Conservation (phyloP, 139 green algal species). For the Marvania coccoides region DNA sequence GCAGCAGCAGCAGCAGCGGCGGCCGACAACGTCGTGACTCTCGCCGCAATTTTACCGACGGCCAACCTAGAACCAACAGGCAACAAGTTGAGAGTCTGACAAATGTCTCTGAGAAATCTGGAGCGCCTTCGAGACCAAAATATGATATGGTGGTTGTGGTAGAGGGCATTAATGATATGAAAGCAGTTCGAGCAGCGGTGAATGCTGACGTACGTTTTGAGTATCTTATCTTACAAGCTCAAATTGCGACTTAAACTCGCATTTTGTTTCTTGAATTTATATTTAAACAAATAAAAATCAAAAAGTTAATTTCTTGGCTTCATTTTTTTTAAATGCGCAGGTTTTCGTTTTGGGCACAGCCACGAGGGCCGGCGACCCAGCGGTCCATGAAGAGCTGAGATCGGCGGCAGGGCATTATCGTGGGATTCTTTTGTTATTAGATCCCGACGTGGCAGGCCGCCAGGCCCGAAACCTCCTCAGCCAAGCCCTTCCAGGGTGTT, state of each 20-base stretch:
- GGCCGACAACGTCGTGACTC: background rate
- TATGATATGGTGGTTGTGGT: slow-evolving; percentile 18
- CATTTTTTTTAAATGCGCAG: background rate
- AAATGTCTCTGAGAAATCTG: background rate
- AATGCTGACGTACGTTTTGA: background rate
- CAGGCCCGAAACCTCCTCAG: slow-evolving; percentile 25
- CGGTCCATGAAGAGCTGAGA: background rate
- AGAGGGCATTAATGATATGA: slow-evolving; percentile 25
- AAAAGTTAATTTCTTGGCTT: background rate
- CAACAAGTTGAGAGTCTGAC: too few relatives aligned
- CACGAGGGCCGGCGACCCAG: background rate
- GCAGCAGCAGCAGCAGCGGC: slow-evolving; percentile 5
- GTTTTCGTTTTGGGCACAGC: slow-evolving; percentile 7
- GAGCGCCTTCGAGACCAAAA: background rate
- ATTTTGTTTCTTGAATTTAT: too few relatives aligned
- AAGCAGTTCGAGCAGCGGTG: background rate
- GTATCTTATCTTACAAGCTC: too few relatives aligned
- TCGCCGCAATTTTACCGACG: too few relatives aligned
- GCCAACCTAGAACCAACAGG: too few relatives aligned
- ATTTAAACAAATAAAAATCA: too few relatives aligned
- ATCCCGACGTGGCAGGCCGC: slow-evolving; percentile 41
- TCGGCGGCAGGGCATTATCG: background rate
- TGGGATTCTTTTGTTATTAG: slow-evolving; percentile 29
- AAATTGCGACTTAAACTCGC: too few relatives aligned
- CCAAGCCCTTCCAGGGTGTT: slow-evolving; percentile 8